Evolutionary conservation across 2,329 filamentous ascomycete genomes (phyloP), one percentile per base, ranked within the genome.

Genomic region (Penicillium sp.): DNA sequence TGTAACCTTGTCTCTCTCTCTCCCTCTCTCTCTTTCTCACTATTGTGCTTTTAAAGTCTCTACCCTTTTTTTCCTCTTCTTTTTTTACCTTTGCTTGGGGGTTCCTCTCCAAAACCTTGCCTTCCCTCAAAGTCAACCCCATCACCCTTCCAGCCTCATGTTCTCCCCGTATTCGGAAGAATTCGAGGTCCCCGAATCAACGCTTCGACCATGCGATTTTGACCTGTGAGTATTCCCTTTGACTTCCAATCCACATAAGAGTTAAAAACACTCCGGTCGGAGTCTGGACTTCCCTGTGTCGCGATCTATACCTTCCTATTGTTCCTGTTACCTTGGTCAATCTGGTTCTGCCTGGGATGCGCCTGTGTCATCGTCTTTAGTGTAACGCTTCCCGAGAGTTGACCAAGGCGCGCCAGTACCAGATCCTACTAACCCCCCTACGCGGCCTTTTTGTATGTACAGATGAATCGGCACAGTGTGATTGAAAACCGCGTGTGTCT

Each of bases 401-500:
- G 65, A 70, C 64, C 60, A 65, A 65, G 65, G 63, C 64, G 62
- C 66, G 64, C 63, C 60, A 67, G 67, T 69, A 69, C 66, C 70
- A 68, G 68, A 63, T 66, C 66, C 50, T 68, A 66, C 71, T 72
- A 70, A 71, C 65, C 64, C 67, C 34, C 65, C 62, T 65, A 68
- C 67, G 66, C 64, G 68, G 47, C 58, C 55, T 59, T 63, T 67
- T 63, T 74, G 70, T 70, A 72, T 69, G 65, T 71, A 70, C 72
- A 74, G 72, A 74, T 74, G 72, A 73, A 68, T 69, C 66, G 65
- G 60, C 67, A 61, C 63, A 64, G 65, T 64, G 67, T 71, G 72
- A 70, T 72, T 71, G 70, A 66, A 63, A 67, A 66, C 60, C 64
- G 60, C 64, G 61, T 61, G 62, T 68, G 65, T 69, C 66, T 59